Percentiles rank a stretch among this genome's conserved stretches.
Conservation (phyloP, 441 rosid genomes). For the Croton setiger region DNA sequence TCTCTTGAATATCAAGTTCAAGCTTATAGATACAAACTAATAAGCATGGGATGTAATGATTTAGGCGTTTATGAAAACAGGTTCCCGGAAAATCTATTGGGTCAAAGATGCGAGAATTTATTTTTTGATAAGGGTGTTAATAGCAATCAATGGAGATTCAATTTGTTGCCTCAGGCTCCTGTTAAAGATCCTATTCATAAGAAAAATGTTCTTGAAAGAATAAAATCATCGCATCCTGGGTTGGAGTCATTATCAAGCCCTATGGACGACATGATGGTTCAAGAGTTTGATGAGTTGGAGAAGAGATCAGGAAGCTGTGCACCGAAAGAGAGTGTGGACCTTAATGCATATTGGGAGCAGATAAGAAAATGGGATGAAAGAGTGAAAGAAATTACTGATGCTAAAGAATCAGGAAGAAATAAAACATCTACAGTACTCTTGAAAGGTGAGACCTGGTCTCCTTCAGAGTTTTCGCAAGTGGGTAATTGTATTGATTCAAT, state of each 20-base stretch:
- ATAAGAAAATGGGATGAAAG: conserved; percentile 41
- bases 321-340: conserved; percentile 20
- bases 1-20: conserved; percentile 81
- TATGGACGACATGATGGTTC: conserved; percentile 18
- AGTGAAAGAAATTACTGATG: conserved; percentile 45
- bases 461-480: conserved; percentile 37
- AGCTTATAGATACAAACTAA: conserved; percentile 64
- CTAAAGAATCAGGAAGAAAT: conserved; percentile 30
- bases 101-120: conserved; percentile 36
- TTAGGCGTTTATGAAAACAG: conserved; percentile 30
- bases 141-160: conserved; percentile 29
- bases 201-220: conserved; percentile 19
- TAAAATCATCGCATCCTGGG: conserved; percentile 14
- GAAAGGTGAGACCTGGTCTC: conserved; percentile 37
- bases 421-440: conserved; percentile 24
- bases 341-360: conserved; percentile 41
- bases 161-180: conserved; percentile 29
- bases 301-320: conserved; percentile 22
- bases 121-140: conserved; percentile 22
- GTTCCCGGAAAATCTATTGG: conserved; percentile 43
- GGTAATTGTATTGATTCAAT: conserved; percentile 29
- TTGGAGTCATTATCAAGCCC: conserved; percentile 22
- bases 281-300: conserved; percentile 19
- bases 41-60: conserved; percentile 68
- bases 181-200: conserved; percentile 23